Conservation (phyloP, 2,329 filamentous ascomycete genomes). For the Fonsecaea erecta region DNA sequence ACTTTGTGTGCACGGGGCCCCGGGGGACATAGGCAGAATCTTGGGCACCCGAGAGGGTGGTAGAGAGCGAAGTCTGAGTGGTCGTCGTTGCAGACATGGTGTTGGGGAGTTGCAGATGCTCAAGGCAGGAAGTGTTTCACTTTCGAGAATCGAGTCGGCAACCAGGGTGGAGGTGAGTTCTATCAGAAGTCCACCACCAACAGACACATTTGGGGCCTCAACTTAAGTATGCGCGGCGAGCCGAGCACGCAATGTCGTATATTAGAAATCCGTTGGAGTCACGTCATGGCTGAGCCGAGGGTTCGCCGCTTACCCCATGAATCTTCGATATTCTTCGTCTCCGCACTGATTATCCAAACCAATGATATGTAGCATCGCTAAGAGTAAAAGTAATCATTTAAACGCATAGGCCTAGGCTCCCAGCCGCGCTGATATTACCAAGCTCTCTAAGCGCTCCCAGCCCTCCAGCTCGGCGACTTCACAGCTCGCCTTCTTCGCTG, state of each 20-base stretch:
- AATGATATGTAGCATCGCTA: not conserved
- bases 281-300: constrained; percentile 27
- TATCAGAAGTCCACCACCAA: not conserved
- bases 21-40: constrained; percentile 53
- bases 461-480: not conserved
- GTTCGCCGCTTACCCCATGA: constrained; percentile 23
- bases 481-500: constrained; percentile 52
- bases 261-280: constrained; percentile 30
- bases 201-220: not conserved
- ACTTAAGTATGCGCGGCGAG: constrained; percentile 15
- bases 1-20: constrained; percentile 65
- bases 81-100: constrained; percentile 40
- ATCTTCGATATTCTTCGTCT: not conserved
- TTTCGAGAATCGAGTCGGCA: not conserved
- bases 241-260: constrained; percentile 31
- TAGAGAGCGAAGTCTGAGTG: constrained; percentile 38
- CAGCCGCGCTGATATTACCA: not conserved
- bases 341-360: constrained; percentile 9
- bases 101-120: not conserved
- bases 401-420: not conserved
- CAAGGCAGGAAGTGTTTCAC: not conserved
- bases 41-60: constrained; percentile 39
- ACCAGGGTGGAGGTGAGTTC: not conserved
- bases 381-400: not conserved
- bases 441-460: not conserved